A percentile compares a stretch with the other conserved stretches of the same genome.
These are phyloP conservation scores for Termitomyces titanicus DNA, from an alignment of 768 basidiomycete species.

Conservation along the genomic window DNA sequence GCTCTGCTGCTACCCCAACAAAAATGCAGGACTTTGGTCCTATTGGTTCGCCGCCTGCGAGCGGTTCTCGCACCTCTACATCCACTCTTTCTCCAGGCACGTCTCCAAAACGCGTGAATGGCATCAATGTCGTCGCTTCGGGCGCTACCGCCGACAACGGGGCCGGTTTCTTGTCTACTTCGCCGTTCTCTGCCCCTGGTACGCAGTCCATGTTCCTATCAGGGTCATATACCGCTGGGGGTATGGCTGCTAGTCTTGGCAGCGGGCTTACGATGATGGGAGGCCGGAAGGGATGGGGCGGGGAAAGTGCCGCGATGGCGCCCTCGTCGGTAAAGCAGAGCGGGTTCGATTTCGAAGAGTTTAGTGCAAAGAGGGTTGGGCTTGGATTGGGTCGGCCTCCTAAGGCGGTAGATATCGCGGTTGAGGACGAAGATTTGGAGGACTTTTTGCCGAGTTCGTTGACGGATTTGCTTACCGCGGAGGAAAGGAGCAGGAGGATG, in stretches of 20 bases:
- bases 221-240: slow-evolving; percentile 32
- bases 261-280: slow-evolving; percentile 45
- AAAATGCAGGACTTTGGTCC: slow-evolving; percentile 64
- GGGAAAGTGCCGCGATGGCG: slow-evolving; percentile 14
- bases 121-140: slow-evolving; percentile 30
- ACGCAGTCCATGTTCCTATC: slow-evolving; percentile 52
- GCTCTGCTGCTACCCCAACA: slow-evolving; percentile 37
- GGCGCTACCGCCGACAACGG: slow-evolving; percentile 28
- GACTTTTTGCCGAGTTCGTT: slow-evolving; percentile 88
- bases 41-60: slow-evolving; percentile 74
- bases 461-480: slow-evolving; percentile 85
- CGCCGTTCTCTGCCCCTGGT: slow-evolving; percentile 78
- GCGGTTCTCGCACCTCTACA: slow-evolving; percentile 24
- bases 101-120: slow-evolving; percentile 40
- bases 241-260: slow-evolving; percentile 64
- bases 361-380: slow-evolving; percentile 16
- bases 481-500: slow-evolving; percentile 80
- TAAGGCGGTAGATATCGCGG: slow-evolving; percentile 32
- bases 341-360: slow-evolving; percentile 39
- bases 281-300: slow-evolving; percentile 36
- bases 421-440: slow-evolving; percentile 76
- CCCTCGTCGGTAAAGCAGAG: slow-evolving; percentile 15
- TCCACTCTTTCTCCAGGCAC: slow-evolving; percentile 50
- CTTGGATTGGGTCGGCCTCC: slow-evolving; percentile 14
- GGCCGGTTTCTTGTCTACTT: slow-evolving; percentile 45